Percentiles rank a stretch among this genome's conserved stretches.
Evolutionary conservation across 306 rosid species (phyloP).

Genomic region (Sphenostylis stenocarpa): DNA sequence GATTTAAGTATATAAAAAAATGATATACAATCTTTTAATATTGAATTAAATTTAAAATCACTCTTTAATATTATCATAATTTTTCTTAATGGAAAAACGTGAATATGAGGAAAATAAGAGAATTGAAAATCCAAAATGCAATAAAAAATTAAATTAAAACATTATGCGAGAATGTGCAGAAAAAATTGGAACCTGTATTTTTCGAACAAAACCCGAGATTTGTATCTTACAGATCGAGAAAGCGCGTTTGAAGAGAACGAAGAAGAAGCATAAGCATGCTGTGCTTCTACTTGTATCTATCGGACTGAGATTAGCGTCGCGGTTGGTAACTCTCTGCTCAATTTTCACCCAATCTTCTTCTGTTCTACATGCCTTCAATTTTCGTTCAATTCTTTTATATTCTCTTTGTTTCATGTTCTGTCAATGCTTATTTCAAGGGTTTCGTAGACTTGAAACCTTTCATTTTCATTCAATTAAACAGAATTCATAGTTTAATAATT

Average conservation of each 20-base stretch:
- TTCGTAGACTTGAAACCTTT: neutral
- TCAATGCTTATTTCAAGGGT: conserved; percentile 1
- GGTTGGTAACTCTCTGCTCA: neutral
- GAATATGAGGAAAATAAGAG: no score
- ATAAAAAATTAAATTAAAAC: neutral
- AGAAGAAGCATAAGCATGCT: neutral
- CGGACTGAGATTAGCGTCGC: neutral
- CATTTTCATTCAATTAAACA: neutral
- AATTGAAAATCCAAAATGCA: no score
- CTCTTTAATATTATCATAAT: no score
- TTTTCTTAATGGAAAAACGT: no score
- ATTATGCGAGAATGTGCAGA: neutral
- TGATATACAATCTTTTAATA: no score
- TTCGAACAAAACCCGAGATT: neutral
- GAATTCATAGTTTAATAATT: neutral
- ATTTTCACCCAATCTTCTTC: neutral
- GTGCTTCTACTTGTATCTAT: neutral
- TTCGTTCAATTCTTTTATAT: neutral
- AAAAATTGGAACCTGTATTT: neutral
- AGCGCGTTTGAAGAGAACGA: neutral
- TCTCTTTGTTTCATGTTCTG: neutral
- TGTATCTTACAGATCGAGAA: neutral
- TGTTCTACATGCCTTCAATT: neutral
- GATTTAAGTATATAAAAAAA: no score
- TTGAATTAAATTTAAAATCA: no score